Percentiles rank a stretch among this genome's conserved stretches.
Evolutionary conservation across 2,329 filamentous ascomycete genomes (phyloP).

Genomic region (Scedosporium apiospermum): DNA sequence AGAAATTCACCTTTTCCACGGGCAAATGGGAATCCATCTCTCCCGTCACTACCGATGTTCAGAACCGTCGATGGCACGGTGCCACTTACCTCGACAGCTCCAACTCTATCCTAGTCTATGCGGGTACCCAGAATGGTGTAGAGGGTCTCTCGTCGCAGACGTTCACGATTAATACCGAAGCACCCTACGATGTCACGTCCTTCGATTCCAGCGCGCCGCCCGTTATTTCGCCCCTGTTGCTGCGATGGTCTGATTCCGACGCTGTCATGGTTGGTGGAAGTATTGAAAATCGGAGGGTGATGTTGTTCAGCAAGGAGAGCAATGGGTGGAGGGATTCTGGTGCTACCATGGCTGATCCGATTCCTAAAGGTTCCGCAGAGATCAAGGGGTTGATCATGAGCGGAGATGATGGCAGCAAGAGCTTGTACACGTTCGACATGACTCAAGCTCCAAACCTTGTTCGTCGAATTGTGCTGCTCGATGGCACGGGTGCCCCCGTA

Average conservation of each 20-base stretch:
- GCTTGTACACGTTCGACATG: conserved; percentile 71
- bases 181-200: conserved; percentile 54
- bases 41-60: conserved; percentile 39
- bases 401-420: conserved; percentile 67
- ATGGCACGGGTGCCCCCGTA: conserved; percentile 46
- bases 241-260: conserved; percentile 63
- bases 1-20: conserved; percentile 51
- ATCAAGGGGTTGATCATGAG: conserved; percentile 56
- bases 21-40: conserved; percentile 41
- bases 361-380: conserved; percentile 46
- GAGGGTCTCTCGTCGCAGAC: conserved; percentile 57
- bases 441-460: conserved; percentile 65
- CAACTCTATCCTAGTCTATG: conserved; percentile 70
- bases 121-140: conserved; percentile 57
- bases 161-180: conserved; percentile 59
- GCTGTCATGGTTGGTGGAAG: conserved; percentile 68
- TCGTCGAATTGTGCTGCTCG: conserved; percentile 57
- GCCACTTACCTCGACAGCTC: conserved; percentile 63
- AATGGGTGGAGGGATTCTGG: conserved; percentile 59
- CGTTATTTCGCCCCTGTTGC: conserved; percentile 58
- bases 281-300: conserved; percentile 52
- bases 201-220: conserved; percentile 52
- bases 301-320: conserved; percentile 54
- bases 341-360: conserved; percentile 49
- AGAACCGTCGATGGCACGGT: conserved; percentile 65